Conservation (phyloP, 2,329 filamentous ascomycete species). For the Fusarium graminum region DNA sequence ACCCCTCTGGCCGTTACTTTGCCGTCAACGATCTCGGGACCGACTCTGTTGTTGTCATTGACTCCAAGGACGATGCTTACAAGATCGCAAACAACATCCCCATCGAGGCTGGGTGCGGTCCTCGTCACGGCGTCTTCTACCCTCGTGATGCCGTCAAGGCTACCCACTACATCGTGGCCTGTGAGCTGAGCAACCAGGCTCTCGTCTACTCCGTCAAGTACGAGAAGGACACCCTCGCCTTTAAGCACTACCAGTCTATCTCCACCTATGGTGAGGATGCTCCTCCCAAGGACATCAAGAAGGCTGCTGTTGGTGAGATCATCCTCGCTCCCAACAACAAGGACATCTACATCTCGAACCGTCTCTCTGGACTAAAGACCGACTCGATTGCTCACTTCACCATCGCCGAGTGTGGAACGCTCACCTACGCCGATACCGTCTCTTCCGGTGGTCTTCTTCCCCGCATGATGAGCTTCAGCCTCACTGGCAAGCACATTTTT, state of each 20-base stretch:
- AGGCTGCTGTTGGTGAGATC: constrained; percentile 62
- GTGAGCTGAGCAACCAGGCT: constrained; percentile 62
- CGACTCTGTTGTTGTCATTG: constrained; percentile 62
- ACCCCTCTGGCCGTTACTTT: constrained; percentile 64
- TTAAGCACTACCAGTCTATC: constrained; percentile 55
- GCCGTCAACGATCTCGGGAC: constrained; percentile 64
- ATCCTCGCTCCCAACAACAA: constrained; percentile 57
- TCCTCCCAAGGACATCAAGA: constrained; percentile 53
- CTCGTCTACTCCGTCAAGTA: constrained; percentile 60
- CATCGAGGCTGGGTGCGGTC: constrained; percentile 58
- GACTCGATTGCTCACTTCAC: constrained; percentile 64
- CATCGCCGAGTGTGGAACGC: constrained; percentile 49
- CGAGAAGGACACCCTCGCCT: constrained; percentile 52
- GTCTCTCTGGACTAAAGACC: constrained; percentile 58
- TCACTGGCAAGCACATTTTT: constrained; percentile 57
- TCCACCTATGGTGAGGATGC: constrained; percentile 57
- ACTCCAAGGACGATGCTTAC: constrained; percentile 58
- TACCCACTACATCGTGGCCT: constrained; percentile 62
- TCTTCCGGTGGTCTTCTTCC: constrained; percentile 56
- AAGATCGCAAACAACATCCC: constrained; percentile 53
- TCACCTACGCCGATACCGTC: constrained; percentile 54
- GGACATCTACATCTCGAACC: constrained; percentile 66
- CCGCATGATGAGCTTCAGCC: constrained; percentile 61
- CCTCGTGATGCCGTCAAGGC: constrained; percentile 51
- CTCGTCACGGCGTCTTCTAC: constrained; percentile 65